These are phyloP conservation scores for Sporisorium exsertum DNA, from an alignment of 1,284 basidiomycete genomes.

Conservation along the genomic window DNA sequence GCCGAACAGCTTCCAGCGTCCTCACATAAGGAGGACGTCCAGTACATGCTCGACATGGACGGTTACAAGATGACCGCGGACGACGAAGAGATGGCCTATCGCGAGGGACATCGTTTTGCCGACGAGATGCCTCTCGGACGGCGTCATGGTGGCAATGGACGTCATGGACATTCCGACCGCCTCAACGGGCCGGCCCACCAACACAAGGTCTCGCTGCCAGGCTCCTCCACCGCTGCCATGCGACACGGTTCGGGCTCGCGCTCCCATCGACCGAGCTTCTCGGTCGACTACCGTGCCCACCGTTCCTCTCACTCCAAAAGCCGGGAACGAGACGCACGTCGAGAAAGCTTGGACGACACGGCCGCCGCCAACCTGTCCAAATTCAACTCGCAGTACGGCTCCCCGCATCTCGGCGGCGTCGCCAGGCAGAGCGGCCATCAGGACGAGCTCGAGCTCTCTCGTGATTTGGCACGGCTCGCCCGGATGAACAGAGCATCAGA, in stretches of 20 bases:
- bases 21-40: slow-evolving; percentile 35
- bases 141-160: slow-evolving; percentile 62
- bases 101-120: slow-evolving; percentile 63
- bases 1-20: slow-evolving; percentile 7
- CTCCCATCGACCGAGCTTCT: slow-evolving; percentile 43
- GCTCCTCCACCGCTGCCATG: slow-evolving; percentile 32
- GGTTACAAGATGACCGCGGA: slow-evolving; percentile 68
- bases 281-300: slow-evolving; percentile 33
- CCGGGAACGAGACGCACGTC: slow-evolving; percentile 18
- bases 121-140: slow-evolving; percentile 63
- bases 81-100: slow-evolving; percentile 60
- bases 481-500: slow-evolving; percentile 38
- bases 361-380: slow-evolving; percentile 20
- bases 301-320: slow-evolving; percentile 14
- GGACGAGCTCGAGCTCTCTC: slow-evolving; percentile 45
- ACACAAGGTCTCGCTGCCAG: slow-evolving; percentile 42
- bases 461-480: slow-evolving; percentile 42
- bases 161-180: slow-evolving; percentile 38
- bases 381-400: slow-evolving; percentile 17
- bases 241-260: slow-evolving; percentile 30
- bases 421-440: slow-evolving; percentile 23
- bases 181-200: slow-evolving; percentile 37
- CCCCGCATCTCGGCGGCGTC: slow-evolving; percentile 11
- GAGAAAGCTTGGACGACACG: slow-evolving; percentile 41
- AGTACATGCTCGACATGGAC: slow-evolving; percentile 68